Evolutionary conservation across 2,329 filamentous ascomycete species (phyloP).

Genomic region (Nothophoma quercina): DNA sequence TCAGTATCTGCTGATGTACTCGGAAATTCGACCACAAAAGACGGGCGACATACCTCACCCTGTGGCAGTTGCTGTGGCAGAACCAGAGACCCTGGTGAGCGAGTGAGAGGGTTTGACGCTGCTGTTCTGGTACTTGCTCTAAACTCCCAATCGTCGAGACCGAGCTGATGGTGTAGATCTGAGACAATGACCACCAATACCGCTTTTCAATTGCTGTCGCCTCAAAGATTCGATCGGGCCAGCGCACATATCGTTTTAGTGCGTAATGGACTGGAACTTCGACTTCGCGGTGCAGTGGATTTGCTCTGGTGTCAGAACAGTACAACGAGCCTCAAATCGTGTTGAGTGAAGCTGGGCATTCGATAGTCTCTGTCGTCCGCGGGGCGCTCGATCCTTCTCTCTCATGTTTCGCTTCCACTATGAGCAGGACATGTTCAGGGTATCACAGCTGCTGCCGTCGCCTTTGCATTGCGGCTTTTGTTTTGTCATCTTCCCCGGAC

Average conservation of each 20-base stretch:
- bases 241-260: not conserved
- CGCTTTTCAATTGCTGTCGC: not conserved
- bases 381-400: too few species aligned
- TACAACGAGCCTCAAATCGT: too few species aligned
- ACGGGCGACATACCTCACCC: not conserved
- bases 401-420: too few species aligned
- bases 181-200: not conserved
- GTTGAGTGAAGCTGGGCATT: too few species aligned
- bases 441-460: not conserved
- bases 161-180: slow-evolving; percentile 8
- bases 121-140: not conserved
- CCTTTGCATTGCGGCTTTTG: not conserved
- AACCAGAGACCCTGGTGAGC: not conserved
- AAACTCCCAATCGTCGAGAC: not conserved
- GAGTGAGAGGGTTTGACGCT: not conserved
- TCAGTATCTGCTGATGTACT: too few species aligned
- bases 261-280: not conserved
- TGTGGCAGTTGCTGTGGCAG: not conserved
- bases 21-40: not conserved
- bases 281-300: too few species aligned
- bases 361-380: too few species aligned
- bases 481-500: not conserved
- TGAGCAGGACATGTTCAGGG: too few species aligned
- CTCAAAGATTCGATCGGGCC: not conserved
- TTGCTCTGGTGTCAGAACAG: too few species aligned